phyloP scores from a whole-genome alignment of 768 basidiomycete species.

The Boletus eberwhitei region DNA sequence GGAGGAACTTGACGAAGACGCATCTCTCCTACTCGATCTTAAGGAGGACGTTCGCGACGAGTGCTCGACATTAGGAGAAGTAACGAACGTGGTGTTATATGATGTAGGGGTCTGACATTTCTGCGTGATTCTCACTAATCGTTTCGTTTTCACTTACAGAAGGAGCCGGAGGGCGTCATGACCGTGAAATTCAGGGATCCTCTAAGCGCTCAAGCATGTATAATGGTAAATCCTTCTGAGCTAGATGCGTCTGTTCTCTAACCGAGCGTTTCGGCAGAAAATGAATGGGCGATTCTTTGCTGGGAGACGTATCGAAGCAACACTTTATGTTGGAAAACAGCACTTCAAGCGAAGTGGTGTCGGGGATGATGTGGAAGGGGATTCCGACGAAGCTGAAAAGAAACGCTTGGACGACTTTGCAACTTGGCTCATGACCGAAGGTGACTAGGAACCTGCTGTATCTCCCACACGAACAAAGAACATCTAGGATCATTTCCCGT shows the following conservation, averaged over 20 bases:
- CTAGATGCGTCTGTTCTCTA: neutral
- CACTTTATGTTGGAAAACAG: conserved; percentile 77
- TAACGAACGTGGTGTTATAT: conserved; percentile 92
- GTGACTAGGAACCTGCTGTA: conserved; percentile 42
- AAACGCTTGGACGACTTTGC: conserved; percentile 86
- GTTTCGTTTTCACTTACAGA: conserved; percentile 42
- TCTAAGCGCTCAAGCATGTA: conserved; percentile 89
- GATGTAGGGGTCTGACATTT: conserved; percentile 59
- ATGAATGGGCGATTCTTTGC: conserved; percentile 94
- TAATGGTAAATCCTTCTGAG: conserved; percentile 54
- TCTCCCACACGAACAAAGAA: neutral
- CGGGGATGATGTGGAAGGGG: conserved; percentile 59
- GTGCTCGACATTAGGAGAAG: conserved; percentile 84
- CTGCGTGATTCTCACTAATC: conserved; percentile 1
- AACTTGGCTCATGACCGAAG: conserved; percentile 80
- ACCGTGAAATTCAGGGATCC: conserved; percentile 94
- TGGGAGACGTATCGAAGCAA: conserved; percentile 78
- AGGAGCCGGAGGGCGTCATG: conserved; percentile 92
- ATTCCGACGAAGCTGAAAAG: conserved; percentile 74
- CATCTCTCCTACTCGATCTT: conserved; percentile 81
- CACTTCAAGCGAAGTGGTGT: conserved; percentile 74
- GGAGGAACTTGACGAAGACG: conserved; percentile 80
- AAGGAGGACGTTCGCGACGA: conserved; percentile 98
- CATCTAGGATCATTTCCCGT: neutral
- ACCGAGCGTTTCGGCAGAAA: conserved; percentile 50